These are phyloP conservation scores for Cucumis sativus DNA, from an alignment of 306 rosid genomes.

Conservation along the genomic window Cucumber_9930_V3 NC_026658.2:22608001-22608500, in stretches of 20 bases:
- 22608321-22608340: slow-evolving; percentile 37
- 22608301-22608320: slow-evolving; percentile 44
- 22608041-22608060: neutral
- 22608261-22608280: neutral
- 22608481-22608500: too few relatives aligned
- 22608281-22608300: slow-evolving; percentile 48
- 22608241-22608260: neutral
- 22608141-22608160: neutral
- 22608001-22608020: neutral
- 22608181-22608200: neutral
- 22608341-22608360: slow-evolving; percentile 33
- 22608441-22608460: too few relatives aligned
- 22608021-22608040: neutral
- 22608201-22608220: neutral
- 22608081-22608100: neutral
- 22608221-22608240: neutral
- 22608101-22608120: neutral
- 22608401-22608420: slow-evolving; percentile 51
- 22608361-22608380: slow-evolving; percentile 34
- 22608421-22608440: too few relatives aligned
- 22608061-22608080: neutral
- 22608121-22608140: neutral
- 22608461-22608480: too few relatives aligned
- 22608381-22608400: slow-evolving; percentile 61
- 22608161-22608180: too few relatives aligned